Base-by-base conservation (phyloP, 2,329 filamentous ascomycete species). In the Dothideomycetes sp. region DNA sequence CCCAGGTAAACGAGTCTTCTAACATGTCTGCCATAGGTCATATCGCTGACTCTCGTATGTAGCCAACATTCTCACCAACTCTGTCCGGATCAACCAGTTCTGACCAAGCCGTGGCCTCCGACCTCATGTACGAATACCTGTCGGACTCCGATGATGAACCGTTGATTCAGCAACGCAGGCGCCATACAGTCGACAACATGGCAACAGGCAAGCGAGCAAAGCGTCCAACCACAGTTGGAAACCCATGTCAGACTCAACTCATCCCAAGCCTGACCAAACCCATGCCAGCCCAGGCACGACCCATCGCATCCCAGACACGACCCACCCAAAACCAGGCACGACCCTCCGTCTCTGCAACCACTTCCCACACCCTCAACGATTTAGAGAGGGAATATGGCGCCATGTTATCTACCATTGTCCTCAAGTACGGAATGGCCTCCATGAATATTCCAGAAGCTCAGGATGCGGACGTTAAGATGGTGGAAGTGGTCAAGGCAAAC, bases 361-460 rank as follows among this genome's bases (percentile, higher is more conserved):
- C 4, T 12, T 7, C 4, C 15, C 9, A 20, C 33, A 11, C 9
- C 6, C 15, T 12, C 2, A 13, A 15, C 9, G 36, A 32, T 13
- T 9, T 39, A 10, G 19, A 31, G 28, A 31, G 15, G 7, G 28
- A 39, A 6, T 27, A 13, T 4, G 28, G 28, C 15, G 11, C 19
- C 8, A 39, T 39, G 36, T 31, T 39, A 20, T 27, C 36, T 7
- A n/a, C 7, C 3, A 32, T 39, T 5, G 36, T 32, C 11, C 7
- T 11, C 16, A 15, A 32, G 7, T 39, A 24, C 9, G 36, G 36
- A 19, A 39, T 39, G n/a, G 28, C 31, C 20, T 27, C 36, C 6
- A 12, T 39, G 11, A 7, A 10, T 9, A 13, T 23, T 5, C 36
- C 28, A 10, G 36, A 39, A 25, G 36, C 28, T 4, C 31, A 10